Conservation (phyloP, 106 monocot species). For the Acorus calamus region DNA sequence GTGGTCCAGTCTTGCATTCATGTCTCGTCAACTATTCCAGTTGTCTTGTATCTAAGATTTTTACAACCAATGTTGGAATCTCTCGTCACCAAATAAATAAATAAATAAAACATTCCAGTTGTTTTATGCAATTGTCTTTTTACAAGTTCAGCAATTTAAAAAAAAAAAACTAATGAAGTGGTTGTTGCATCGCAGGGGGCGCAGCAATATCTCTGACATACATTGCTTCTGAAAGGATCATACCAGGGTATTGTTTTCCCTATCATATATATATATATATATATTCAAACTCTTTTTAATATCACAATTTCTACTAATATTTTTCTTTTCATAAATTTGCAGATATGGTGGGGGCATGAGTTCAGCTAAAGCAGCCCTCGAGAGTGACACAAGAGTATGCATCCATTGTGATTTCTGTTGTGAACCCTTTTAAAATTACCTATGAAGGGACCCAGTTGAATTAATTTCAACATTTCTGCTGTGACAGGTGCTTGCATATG, state of each 20-base stretch:
- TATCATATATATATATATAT: not conserved
- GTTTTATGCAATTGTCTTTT: no score
- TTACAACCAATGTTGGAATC: not conserved
- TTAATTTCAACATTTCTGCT: no score
- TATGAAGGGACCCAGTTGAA: no score
- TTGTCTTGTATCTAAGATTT: no score
- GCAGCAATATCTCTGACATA: slow-evolving; percentile 71
- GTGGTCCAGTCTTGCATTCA: no score
- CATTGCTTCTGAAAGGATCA: slow-evolving; percentile 80
- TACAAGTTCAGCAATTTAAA: no score
- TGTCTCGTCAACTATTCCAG: no score
- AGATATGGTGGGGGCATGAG: slow-evolving; percentile 97
- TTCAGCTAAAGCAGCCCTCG: slow-evolving; percentile 91
- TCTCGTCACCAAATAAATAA: not conserved
- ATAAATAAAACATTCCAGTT: no score
- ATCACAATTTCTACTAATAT: not conserved
- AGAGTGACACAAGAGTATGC: slow-evolving; percentile 82
- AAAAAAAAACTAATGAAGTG: no score
- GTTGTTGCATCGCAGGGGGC: slow-evolving; percentile 20
- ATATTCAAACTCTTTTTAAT: not conserved
- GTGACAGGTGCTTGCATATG: slow-evolving; percentile 76
- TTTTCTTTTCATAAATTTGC: not conserved
- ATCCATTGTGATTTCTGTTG: not conserved
- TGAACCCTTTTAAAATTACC: no score
- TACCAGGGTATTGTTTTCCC: slow-evolving; percentile 44